phyloP scores from a whole-genome alignment of 495 filamentous ascomycete species.

The Astrothelium subdiscretum region DNA sequence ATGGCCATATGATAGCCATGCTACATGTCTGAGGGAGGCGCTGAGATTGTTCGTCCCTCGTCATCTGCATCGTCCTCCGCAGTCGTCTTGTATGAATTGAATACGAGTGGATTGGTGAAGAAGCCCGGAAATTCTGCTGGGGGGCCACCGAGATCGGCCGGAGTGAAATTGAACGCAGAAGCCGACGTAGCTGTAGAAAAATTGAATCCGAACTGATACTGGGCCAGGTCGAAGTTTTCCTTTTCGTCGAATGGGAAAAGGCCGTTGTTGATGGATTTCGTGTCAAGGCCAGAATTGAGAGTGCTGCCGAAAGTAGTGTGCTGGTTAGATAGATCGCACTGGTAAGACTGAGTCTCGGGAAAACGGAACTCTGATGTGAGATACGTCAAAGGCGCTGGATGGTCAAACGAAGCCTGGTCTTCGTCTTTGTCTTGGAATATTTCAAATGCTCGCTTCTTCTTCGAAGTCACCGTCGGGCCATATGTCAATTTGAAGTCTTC shows the following conservation, averaged over 20 bases:
- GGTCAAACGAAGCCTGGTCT: slow-evolving; percentile 15
- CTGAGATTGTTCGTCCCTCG: slow-evolving; percentile 3
- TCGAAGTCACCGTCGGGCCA: slow-evolving; percentile 2
- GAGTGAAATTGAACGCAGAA: not conserved
- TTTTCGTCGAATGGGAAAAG: not conserved
- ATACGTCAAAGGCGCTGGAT: slow-evolving; percentile 18
- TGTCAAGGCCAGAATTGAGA: not conserved
- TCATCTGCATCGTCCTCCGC: not conserved
- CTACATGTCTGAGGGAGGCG: slow-evolving; percentile 3
- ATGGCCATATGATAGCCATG: not conserved
- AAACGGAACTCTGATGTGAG: slow-evolving; percentile 19
- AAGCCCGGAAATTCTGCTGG: slow-evolving; percentile 1
- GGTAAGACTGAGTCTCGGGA: not conserved
- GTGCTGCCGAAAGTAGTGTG: slow-evolving; percentile 5
- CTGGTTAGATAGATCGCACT: not conserved
- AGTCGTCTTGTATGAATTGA: not conserved
- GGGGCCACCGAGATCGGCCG: not conserved
- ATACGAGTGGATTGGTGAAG: slow-evolving; percentile 3
- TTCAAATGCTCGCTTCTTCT: slow-evolving; percentile 17
- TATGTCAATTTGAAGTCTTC: slow-evolving; percentile 8
- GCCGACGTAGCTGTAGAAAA: not conserved
- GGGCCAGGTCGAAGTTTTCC: not conserved
- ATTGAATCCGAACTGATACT: slow-evolving; percentile 1
- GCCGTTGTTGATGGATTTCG: not conserved
- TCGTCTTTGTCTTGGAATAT: slow-evolving; percentile 19